phyloP scores from a whole-genome alignment of 176 grass and related monocot species.

The Coix lacrymajobi region DNA sequence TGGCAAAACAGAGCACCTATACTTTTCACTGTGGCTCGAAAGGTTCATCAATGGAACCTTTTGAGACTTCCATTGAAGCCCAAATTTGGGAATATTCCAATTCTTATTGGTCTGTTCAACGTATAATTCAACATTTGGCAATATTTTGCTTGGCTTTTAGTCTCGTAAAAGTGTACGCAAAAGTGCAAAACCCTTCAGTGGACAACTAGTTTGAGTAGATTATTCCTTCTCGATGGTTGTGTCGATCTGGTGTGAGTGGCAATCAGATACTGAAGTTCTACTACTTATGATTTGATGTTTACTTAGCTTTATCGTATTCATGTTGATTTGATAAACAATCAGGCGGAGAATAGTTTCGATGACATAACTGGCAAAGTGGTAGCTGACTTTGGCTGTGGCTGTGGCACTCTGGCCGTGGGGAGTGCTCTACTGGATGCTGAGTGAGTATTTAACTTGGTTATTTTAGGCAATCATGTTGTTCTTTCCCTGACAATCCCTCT shows the following conservation, averaged over 20 bases:
- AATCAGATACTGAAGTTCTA: background rate
- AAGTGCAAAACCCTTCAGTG: background rate
- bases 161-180: background rate
- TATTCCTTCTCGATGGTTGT: background rate
- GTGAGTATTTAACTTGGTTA: constrained; percentile 43
- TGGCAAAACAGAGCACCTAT: background rate
- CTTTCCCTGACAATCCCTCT: background rate
- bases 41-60: background rate
- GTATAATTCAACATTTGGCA: background rate
- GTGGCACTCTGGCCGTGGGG: constrained; percentile 68
- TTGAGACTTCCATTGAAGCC: background rate
- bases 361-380: constrained; percentile 86
- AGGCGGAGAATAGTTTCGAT: constrained; percentile 77
- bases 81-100: background rate
- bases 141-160: background rate
- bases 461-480: background rate
- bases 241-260: background rate
- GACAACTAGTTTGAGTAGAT: background rate
- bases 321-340: constrained; percentile 16
- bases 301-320: background rate
- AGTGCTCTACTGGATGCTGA: constrained; percentile 81
- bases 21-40: background rate
- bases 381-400: constrained; percentile 95
- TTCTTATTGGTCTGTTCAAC: background rate
- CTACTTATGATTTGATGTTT: background rate